Evolutionary conservation across 371 early-diverging fungal genomes (phyloP).

Genomic region (Actinomortierella wolfii): DNA sequence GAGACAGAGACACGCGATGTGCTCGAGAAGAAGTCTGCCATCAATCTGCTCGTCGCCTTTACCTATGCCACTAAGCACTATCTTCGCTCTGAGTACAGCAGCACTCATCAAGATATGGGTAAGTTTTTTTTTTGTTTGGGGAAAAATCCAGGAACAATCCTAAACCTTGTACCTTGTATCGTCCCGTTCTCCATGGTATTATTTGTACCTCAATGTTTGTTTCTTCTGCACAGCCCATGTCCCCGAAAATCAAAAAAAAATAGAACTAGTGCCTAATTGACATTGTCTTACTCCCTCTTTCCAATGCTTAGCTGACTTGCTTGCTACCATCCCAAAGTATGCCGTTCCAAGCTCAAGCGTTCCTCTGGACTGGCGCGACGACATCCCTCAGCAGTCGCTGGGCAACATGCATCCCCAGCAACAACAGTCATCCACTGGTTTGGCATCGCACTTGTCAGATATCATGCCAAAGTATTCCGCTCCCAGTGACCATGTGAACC

Average conservation of each 20-base stretch:
- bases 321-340: constrained; percentile 47
- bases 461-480: neutral
- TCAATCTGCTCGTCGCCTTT: constrained; percentile 73
- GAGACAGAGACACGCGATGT: constrained; percentile 48
- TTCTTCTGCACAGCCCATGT: too few species aligned
- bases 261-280: too few species aligned
- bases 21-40: constrained; percentile 61
- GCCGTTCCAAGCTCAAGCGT: constrained; percentile 38
- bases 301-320: constrained; percentile 5
- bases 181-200: neutral
- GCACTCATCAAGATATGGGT: constrained; percentile 48
- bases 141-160: constrained; percentile 6
- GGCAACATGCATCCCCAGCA: constrained; percentile 4
- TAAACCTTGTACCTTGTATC: constrained; percentile 9
- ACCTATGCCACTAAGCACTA: constrained; percentile 74
- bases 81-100: constrained; percentile 64
- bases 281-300: too few species aligned
- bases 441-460: constrained; percentile 3
- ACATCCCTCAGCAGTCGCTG: constrained; percentile 7
- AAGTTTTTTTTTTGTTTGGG: too few species aligned
- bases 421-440: neutral
- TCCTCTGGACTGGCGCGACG: constrained; percentile 38
- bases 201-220: too few species aligned
- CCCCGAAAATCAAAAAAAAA: too few species aligned
- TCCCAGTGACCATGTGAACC: constrained; percentile 13